phyloP scores from a whole-genome alignment of 176 grass and related monocot species.

The Hordeum vulgare region MorexV3_pseudomolecules_assembly NC_058518.1:437561981-437562480 shows the following conservation, averaged over 20 bases:
- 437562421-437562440: background rate
- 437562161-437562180: slow-evolving; percentile 74
- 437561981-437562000: slow-evolving; percentile 91
- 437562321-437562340: slow-evolving; percentile 87
- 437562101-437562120: slow-evolving; percentile 91
- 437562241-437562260: slow-evolving; percentile 96
- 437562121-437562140: slow-evolving; percentile 99
- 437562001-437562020: slow-evolving; percentile 96
- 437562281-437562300: slow-evolving; percentile 94
- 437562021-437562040: slow-evolving; percentile 80
- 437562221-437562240: slow-evolving; percentile 93
- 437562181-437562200: slow-evolving; percentile 84
- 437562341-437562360: slow-evolving; percentile 79
- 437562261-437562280: slow-evolving; percentile 81
- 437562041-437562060: slow-evolving; percentile 73
- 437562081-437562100: slow-evolving; percentile 85
- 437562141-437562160: slow-evolving; percentile 92
- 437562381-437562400: background rate
- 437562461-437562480: slow-evolving; percentile 98
- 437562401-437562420: background rate
- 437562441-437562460: slow-evolving; percentile 63
- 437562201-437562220: slow-evolving; percentile 90
- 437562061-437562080: slow-evolving; percentile 86
- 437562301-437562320: slow-evolving; percentile 95
- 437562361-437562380: slow-evolving; percentile 85